Evolutionary conservation across 2,329 filamentous ascomycete genomes (phyloP), one percentile per base, ranked within the genome.

Genomic region (Blumeriella jaapii): DNA sequence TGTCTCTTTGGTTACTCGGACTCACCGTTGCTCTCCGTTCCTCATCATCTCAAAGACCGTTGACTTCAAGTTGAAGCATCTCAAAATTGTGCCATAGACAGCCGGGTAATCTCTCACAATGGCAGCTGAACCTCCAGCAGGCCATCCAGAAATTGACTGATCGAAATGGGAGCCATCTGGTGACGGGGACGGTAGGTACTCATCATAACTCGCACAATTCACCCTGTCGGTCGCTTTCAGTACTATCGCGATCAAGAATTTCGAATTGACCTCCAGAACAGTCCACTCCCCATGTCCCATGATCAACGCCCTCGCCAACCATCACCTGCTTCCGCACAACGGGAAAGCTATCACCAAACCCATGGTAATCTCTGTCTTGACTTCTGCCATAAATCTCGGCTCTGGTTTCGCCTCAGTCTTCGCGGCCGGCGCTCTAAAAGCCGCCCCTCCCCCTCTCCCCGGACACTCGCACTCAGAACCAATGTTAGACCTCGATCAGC

Each of bases 211-310:
- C 28, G 13, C 1, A 14, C 12, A 14, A 16, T 29, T 8, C 22
- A 26, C 4, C n/a, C n/a, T n/a, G n/a, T 17, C 8, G 11, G 10
- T 6, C 26, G 29, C 8, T 11, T 11, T 19, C 11, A 16, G 11
- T 6, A 8, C 4, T n/a, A 6, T 5, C 7, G 14, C n/a, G n/a
- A n/a, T n/a, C n/a, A n/a, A n/a, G n/a, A n/a, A 28, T 20, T 4
- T 24, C 10, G 17, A 20, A 4, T 28, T 30, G 29, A 20, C 20
- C 9, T 20, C 16, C 10, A 27, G 8, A 25, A 8, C 15, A 46
- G 43, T 46, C 8, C 43, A 40, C 20, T 46, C 43, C 14, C 43
- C 43, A 16, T 46, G 43, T 13, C 43, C 43, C 22, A 46, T 46
- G 43, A 41, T 46, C 20, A 46, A 46, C 14, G 40, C 43, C 14